These are phyloP conservation scores for Gnaphalium uliginosum DNA, from an alignment of 129 eudicot genomes.

Conservation along the genomic window DNA sequence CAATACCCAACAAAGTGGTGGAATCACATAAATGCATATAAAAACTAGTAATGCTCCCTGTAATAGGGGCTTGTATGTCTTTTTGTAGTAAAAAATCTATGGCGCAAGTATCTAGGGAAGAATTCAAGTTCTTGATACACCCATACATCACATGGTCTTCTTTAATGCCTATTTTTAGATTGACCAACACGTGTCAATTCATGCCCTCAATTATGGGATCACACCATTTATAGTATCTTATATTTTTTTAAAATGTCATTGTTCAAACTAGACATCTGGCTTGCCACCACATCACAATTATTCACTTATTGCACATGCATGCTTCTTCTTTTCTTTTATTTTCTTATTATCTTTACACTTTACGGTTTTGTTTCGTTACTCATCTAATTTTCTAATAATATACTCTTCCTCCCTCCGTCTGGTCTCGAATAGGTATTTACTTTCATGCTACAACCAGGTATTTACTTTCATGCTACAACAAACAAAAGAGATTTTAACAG, in stretches of 20 bases:
- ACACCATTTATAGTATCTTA: slow-evolving; percentile 19
- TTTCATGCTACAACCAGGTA: too few relatives aligned
- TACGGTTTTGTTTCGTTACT: neutral
- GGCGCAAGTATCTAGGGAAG: slow-evolving; percentile 12
- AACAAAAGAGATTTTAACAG: too few relatives aligned
- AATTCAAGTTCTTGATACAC: slow-evolving; percentile 14
- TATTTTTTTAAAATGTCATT: neutral
- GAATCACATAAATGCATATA: slow-evolving; percentile 11
- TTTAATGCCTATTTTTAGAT: slow-evolving; percentile 4
- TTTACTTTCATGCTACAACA: too few relatives aligned
- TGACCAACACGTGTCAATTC: slow-evolving; percentile 34
- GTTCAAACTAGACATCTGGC: slow-evolving; percentile 19
- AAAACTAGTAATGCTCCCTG: slow-evolving; percentile 27
- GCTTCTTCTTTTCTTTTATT: neutral
- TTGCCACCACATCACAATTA: slow-evolving; percentile 23
- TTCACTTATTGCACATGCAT: slow-evolving; percentile 30
- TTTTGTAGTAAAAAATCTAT: slow-evolving; percentile 16
- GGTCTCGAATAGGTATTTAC: too few relatives aligned
- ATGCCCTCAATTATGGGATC: slow-evolving; percentile 35
- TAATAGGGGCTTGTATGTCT: slow-evolving; percentile 28
- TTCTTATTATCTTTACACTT: neutral
- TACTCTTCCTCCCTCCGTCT: too few relatives aligned
- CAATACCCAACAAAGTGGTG: slow-evolving; percentile 24
- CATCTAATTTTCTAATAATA: too few relatives aligned
- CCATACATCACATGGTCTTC: neutral